phyloP scores from a whole-genome alignment of 2,329 filamentous ascomycete species.

The Fusarium buxicola region DNA sequence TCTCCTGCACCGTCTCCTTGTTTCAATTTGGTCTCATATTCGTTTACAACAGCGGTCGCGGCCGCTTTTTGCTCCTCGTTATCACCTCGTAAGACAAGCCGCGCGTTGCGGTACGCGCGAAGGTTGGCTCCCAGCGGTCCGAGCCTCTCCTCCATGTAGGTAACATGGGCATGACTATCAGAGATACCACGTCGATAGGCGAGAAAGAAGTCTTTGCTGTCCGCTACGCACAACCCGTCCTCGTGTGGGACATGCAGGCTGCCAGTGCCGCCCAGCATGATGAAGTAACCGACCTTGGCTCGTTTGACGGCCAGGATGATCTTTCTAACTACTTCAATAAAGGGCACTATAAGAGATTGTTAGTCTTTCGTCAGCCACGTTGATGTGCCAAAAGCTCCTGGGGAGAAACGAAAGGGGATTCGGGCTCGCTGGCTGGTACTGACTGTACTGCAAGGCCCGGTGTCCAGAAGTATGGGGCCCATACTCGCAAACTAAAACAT shows the following conservation, averaged over 20 bases:
- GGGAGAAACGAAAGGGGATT: too few species aligned
- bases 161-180: conserved; percentile 20
- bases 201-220: conserved; percentile 15
- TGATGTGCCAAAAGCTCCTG: too few species aligned
- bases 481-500: conserved; percentile 12
- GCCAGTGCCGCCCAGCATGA: conserved; percentile 18
- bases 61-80: background rate
- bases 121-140: conserved; percentile 3
- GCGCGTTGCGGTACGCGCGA: conserved; percentile 4
- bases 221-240: background rate
- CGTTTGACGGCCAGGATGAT: conserved; percentile 12
- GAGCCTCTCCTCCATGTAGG: conserved; percentile 21
- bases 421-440: too few species aligned
- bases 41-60: background rate
- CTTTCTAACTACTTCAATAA: conserved; percentile 7
- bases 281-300: conserved; percentile 16
- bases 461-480: conserved; percentile 17
- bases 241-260: conserved; percentile 7
- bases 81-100: background rate
- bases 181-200: conserved; percentile 16
- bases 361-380: too few species aligned
- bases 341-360: too few species aligned
- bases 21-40: background rate
- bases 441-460: conserved; percentile 13
- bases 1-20: background rate